phyloP scores from a whole-genome alignment of 345 rosid genomes.

The Ceriops decandra region DNA sequence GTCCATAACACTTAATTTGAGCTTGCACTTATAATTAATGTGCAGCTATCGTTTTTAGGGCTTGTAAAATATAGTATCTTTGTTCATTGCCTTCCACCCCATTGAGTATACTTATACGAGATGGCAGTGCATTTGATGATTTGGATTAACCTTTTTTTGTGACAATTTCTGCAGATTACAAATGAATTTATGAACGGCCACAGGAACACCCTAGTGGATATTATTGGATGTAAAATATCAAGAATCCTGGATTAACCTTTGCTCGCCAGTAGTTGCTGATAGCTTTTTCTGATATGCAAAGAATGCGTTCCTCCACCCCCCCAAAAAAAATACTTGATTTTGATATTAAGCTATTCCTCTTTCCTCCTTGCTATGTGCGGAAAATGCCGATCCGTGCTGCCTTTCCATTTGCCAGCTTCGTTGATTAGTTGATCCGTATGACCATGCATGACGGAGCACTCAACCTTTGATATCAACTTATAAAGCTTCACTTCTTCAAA shows the following conservation, averaged over 20 bases:
- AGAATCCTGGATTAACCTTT: slow-evolving; percentile 18
- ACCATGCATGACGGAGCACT: neutral
- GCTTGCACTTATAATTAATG: no score
- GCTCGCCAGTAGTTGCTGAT: neutral
- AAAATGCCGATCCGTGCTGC: neutral
- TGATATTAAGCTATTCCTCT: neutral
- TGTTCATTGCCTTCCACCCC: no score
- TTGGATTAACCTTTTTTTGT: neutral
- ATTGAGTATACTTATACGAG: no score
- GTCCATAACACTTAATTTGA: no score
- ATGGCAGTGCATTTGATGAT: neutral
- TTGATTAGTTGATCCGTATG: neutral
- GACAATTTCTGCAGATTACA: slow-evolving; percentile 21
- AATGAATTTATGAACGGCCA: slow-evolving; percentile 25
- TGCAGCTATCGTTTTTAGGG: no score
- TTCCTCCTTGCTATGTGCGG: neutral
- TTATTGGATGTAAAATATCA: slow-evolving; percentile 31
- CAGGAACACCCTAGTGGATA: slow-evolving; percentile 28
- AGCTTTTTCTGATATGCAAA: neutral
- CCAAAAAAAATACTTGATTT: neutral
- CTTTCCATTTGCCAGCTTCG: neutral
- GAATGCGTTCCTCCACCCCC: neutral
- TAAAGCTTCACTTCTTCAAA: no score
- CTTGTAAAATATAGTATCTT: no score
- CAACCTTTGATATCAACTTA: neutral